Percentiles rank a stretch among this genome's conserved stretches.
phyloP scores from a whole-genome alignment of 1,139 yeast genomes.

The Scheffersomyces cryptocercus region DNA sequence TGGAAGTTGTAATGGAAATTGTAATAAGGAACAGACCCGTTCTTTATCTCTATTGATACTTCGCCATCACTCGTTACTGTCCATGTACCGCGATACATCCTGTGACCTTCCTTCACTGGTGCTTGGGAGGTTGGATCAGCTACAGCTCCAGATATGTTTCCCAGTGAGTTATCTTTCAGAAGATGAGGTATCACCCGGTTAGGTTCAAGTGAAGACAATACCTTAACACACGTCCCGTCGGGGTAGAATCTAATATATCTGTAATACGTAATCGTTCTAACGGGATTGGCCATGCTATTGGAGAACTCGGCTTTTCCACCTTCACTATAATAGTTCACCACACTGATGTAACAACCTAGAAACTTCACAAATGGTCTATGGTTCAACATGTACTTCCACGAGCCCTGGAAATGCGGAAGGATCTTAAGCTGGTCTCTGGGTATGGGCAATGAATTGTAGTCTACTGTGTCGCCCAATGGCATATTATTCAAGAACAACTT shows the following conservation, averaged over 20 bases:
- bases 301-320: constrained; percentile 71
- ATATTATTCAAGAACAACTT: constrained; percentile 16
- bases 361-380: constrained; percentile 70
- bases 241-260: constrained; percentile 80
- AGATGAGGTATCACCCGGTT: constrained; percentile 57
- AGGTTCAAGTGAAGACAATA: constrained; percentile 70
- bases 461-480: constrained; percentile 13
- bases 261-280: constrained; percentile 83
- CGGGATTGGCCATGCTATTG: constrained; percentile 73
- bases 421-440: constrained; percentile 44
- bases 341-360: constrained; percentile 82
- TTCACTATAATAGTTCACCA: constrained; percentile 78
- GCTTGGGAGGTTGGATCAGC: neutral
- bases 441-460: constrained; percentile 35
- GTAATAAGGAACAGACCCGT: constrained; percentile 66
- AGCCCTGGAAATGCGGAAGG: constrained; percentile 47
- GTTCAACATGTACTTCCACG: constrained; percentile 55
- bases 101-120: constrained; percentile 28
- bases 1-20: constrained; percentile 62
- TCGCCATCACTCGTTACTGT: constrained; percentile 47
- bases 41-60: constrained; percentile 54
- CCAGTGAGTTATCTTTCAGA: constrained; percentile 25
- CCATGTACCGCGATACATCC: constrained; percentile 55
- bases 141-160: constrained; percentile 1
- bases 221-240: constrained; percentile 71